Evolutionary conservation across 2,329 filamentous ascomycete genomes (phyloP).

Genomic region (Aspergillus glaucus): DNA sequence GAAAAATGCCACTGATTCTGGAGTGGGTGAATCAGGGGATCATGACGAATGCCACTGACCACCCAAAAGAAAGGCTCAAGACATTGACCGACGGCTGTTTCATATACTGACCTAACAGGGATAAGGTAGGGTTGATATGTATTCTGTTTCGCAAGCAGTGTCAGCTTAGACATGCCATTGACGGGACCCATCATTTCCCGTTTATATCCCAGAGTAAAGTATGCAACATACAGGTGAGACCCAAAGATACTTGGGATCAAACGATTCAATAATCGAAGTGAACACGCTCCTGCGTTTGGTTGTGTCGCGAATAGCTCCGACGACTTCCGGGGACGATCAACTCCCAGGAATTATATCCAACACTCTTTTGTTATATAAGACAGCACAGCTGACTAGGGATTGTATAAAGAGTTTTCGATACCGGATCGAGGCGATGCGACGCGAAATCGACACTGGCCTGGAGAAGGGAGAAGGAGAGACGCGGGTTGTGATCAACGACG

Average conservation of each 20-base stretch:
- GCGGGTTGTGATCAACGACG: not conserved
- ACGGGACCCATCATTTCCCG: not conserved
- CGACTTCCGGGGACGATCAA: not conserved
- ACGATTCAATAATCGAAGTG: not conserved
- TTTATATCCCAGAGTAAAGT: not conserved
- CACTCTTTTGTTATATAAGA: not conserved
- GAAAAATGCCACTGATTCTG: not conserved
- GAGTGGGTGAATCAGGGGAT: constrained; percentile 14
- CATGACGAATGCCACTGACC: constrained; percentile 4
- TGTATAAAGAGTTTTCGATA: not conserved
- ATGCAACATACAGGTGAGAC: not conserved
- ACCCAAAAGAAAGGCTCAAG: constrained; percentile 5
- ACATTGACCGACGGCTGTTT: constrained; percentile 3
- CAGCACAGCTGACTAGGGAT: not conserved
- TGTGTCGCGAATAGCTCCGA: not conserved
- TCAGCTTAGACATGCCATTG: not conserved
- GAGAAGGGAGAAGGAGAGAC: not conserved
- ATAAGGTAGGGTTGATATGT: not conserved
- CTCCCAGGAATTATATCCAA: no score
- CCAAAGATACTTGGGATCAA: not conserved
- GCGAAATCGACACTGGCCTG: not conserved
- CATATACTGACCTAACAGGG: not conserved
- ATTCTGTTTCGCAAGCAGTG: not conserved
- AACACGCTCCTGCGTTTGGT: not conserved
- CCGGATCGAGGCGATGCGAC: not conserved